These are phyloP conservation scores for Royoungia palumana DNA, from an alignment of 768 basidiomycete species.

Conservation along the genomic window DNA sequence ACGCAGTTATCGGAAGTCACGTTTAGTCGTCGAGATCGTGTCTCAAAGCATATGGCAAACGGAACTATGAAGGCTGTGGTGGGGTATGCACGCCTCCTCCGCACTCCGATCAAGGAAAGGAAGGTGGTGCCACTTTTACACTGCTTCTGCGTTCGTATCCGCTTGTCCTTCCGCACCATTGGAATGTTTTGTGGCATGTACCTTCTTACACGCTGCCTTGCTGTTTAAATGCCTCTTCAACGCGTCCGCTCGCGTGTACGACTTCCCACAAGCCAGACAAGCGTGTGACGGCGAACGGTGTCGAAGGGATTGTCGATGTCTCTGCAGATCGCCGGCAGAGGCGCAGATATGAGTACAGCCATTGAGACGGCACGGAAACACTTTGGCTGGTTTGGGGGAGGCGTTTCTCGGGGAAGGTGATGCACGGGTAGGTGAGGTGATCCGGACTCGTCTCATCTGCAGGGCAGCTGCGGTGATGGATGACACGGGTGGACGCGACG, in stretches of 20 bases:
- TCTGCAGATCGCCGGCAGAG: conserved; percentile 26
- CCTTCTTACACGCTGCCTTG: conserved; percentile 26
- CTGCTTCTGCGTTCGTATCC: conserved; percentile 19
- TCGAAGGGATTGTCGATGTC: conserved; percentile 30
- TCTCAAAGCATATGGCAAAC: neutral
- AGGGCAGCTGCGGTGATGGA: conserved; percentile 4
- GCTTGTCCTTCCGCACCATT: conserved; percentile 1
- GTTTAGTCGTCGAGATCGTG: neutral
- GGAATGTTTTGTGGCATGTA: conserved; percentile 16
- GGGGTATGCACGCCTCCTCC: conserved; percentile 18
- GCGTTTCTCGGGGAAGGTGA: neutral
- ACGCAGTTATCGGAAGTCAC: neutral
- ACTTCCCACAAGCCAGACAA: conserved; percentile 26
- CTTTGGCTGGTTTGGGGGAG: conserved; percentile 10
- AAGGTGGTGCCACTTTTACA: conserved; percentile 2
- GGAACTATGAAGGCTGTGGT: neutral
- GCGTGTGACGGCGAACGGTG: conserved; percentile 20
- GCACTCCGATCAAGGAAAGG: conserved; percentile 11
- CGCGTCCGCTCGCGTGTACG: conserved; percentile 30
- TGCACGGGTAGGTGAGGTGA: conserved; percentile 9
- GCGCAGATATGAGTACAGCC: conserved; percentile 28
- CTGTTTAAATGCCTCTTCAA: conserved; percentile 33
- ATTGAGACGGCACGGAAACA: conserved; percentile 22
- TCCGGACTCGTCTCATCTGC: conserved; percentile 13
- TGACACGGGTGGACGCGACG: conserved; percentile 3